These are phyloP conservation scores for Eutrema salsugineum DNA, from an alignment of 441 rosid genomes.

Conservation along the genomic window DNA sequence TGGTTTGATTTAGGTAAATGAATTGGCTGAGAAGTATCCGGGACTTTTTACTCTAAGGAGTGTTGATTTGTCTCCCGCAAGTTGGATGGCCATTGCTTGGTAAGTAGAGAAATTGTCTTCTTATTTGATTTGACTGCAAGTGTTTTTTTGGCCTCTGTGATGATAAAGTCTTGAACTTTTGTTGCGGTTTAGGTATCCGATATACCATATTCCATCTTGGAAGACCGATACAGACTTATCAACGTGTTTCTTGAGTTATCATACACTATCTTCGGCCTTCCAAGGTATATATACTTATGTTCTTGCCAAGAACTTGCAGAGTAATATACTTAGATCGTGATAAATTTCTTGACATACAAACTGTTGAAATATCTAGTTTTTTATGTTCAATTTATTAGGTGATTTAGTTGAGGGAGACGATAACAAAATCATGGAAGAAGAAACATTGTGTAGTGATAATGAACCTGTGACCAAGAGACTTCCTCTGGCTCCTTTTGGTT, in stretches of 20 bases:
- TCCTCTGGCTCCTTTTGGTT: slow-evolving; percentile 58
- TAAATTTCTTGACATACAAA: not conserved
- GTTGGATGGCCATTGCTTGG: slow-evolving; percentile 94
- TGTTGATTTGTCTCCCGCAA: slow-evolving; percentile 78
- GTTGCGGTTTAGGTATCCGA: slow-evolving; percentile 59
- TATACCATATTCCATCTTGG: slow-evolving; percentile 62
- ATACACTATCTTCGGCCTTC: slow-evolving; percentile 68
- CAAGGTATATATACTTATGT: slow-evolving; percentile 43
- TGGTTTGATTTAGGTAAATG: slow-evolving; percentile 26
- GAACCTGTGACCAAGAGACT: slow-evolving; percentile 28
- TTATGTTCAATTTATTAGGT: slow-evolving; percentile 24
- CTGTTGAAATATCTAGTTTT: not conserved
- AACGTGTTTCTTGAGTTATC: slow-evolving; percentile 73
- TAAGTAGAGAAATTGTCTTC: slow-evolving; percentile 5
- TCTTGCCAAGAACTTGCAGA: not conserved
- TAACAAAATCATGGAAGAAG: slow-evolving; percentile 23
- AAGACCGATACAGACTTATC: slow-evolving; percentile 59
- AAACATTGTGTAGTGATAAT: slow-evolving; percentile 23
- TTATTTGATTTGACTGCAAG: not conserved
- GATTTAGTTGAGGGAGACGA: not conserved
- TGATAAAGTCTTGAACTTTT: not conserved
- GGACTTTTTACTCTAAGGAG: slow-evolving; percentile 52
- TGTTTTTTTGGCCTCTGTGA: not conserved
- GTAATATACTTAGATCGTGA: not conserved
- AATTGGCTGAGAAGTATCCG: slow-evolving; percentile 40